Base-by-base conservation (phyloP, 2,329 filamentous ascomycete genomes). In the Talaromyces sp. region DNA sequence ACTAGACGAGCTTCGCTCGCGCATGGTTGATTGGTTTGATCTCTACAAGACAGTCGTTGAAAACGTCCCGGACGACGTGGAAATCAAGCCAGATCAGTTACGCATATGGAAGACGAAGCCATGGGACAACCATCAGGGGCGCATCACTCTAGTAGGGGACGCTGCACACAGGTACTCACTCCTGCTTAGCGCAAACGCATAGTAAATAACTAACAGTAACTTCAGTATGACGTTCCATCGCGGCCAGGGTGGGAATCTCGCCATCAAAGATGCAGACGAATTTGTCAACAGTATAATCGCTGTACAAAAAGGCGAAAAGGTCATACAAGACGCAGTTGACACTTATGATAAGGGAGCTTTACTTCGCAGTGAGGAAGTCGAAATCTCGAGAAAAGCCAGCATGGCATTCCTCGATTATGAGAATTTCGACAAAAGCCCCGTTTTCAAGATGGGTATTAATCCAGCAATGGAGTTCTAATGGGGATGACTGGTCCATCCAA, bases 201-300 rank as follows among this genome's bases (percentile, higher is more conserved):
- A 24, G 12, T 19, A 24, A 19, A 19, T 19, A 10, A 29, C 48
- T 52, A 52, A 52, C 48, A 29, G 11, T 1, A 17, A 9, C 14
- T 6, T n/a, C n/a, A 60, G 53, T 53, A 60, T 56, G 53, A 60
- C 54, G 8, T 60, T 60, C 11, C 58, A 56, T n/a, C 58, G 58
- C 10, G 58, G 58, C 26, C 53, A 60, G 35, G 58, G 58, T 17
- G 58, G 58, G 8, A 60, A 60, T 17, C 26, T 60, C 32, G 58
- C 54, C 26, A 60, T 60, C 7, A 60, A 46, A 31, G 58, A 60
- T 35, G 58, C 58, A 10, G 50, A 52, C 32, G 58, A 60, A 43
- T 54, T 60, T 21, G 54, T 56, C 29, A 60, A 53, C 24, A 51
- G 38, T 5, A 24, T 60, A 10, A 14, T 53, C 9, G 38, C 46